phyloP scores from a whole-genome alignment of 345 rosid genomes.

The Bruguiera parviflora region DNA sequence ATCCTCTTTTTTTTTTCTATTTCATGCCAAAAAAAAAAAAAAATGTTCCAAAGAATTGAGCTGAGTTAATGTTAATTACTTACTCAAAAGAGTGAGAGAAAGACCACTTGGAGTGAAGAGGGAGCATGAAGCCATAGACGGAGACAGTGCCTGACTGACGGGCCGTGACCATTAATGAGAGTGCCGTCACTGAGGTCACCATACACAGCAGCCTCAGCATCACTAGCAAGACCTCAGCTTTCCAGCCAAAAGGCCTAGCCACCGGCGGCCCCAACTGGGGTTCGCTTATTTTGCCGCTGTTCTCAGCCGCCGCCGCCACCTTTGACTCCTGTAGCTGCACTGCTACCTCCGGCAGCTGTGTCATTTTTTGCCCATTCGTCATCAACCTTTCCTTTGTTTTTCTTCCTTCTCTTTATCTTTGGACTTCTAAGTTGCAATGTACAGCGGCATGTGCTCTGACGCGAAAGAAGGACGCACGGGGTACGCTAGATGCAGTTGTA shows the following conservation, averaged over 20 bases:
- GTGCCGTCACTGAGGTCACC: conserved; percentile 44
- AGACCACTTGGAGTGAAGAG: conserved; percentile 70
- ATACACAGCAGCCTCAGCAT: conserved; percentile 48
- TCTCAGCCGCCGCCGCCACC: conserved; percentile 20
- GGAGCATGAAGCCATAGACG: conserved; percentile 61
- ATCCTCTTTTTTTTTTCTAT: too few species aligned
- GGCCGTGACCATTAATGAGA: conserved; percentile 70
- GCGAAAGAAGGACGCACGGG: background rate
- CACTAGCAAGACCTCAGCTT: conserved; percentile 38
- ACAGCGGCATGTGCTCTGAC: background rate
- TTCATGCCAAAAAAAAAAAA: too few species aligned
- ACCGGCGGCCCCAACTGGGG: background rate
- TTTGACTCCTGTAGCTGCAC: conserved; percentile 28
- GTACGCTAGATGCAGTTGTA: background rate
- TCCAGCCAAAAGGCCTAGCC: conserved; percentile 21
- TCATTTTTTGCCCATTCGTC: conserved; percentile 31
- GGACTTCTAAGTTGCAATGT: background rate
- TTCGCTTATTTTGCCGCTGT: conserved; percentile 14
- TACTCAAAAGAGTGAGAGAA: conserved; percentile 72
- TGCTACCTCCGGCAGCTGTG: conserved; percentile 22
- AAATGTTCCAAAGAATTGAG: background rate
- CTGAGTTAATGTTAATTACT: conserved; percentile 14
- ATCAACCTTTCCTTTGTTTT: background rate
- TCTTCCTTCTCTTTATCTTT: background rate
- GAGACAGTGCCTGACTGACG: conserved; percentile 49